Evolutionary conservation across 2,329 filamentous ascomycete genomes (phyloP).

Genomic region (Dendrostoma leiphaemia): DNA sequence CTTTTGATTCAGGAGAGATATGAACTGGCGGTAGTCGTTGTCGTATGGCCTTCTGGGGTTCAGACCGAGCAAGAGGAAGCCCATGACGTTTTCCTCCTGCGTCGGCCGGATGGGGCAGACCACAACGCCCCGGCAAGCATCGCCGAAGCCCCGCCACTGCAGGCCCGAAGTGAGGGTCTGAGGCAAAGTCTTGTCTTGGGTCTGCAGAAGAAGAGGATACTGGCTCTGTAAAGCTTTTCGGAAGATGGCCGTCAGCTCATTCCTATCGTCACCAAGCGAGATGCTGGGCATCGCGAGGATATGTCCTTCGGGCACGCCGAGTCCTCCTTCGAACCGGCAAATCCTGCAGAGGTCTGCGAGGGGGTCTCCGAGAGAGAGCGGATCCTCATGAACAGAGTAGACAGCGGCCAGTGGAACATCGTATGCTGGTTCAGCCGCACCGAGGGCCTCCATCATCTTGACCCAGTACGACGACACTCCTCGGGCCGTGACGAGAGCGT

Average conservation of each 20-base stretch:
- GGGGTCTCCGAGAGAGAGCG: slow-evolving; percentile 24
- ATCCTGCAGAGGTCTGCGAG: slow-evolving; percentile 30
- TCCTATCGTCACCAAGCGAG: slow-evolving; percentile 33
- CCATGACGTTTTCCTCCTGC: slow-evolving; percentile 63
- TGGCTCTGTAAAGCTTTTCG: slow-evolving; percentile 36
- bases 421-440: slow-evolving; percentile 40
- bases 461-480: slow-evolving; percentile 48
- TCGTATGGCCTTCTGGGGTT: slow-evolving; percentile 72
- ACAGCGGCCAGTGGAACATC: slow-evolving; percentile 51
- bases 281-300: slow-evolving; percentile 38
- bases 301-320: slow-evolving; percentile 45
- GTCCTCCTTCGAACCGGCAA: slow-evolving; percentile 42
- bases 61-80: slow-evolving; percentile 66
- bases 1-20: slow-evolving; percentile 53
- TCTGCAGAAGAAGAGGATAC: slow-evolving; percentile 40
- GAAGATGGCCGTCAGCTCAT: slow-evolving; percentile 38
- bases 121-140: slow-evolving; percentile 63
- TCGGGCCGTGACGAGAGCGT: slow-evolving; percentile 39
- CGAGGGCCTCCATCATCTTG: slow-evolving; percentile 42
- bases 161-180: slow-evolving; percentile 56
- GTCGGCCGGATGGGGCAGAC: slow-evolving; percentile 68
- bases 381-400: slow-evolving; percentile 46
- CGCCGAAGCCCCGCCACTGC: slow-evolving; percentile 61
- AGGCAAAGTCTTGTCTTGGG: slow-evolving; percentile 54
- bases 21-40: slow-evolving; percentile 68